These are phyloP conservation scores for Dianthus caryophyllus DNA, from an alignment of 148 eudicot genomes.

Conservation along the genomic window DNA sequence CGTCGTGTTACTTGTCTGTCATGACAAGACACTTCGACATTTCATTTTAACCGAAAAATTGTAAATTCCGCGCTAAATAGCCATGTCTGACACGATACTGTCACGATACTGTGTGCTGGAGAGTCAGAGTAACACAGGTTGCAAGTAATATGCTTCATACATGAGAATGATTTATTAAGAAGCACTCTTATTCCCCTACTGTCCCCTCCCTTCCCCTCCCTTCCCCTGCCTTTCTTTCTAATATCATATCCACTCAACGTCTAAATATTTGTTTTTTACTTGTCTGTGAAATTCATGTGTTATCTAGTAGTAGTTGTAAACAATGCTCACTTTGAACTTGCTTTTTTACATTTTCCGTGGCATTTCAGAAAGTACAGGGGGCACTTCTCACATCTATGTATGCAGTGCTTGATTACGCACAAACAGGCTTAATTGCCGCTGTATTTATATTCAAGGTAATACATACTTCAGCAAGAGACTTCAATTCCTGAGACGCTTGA, in stretches of 20 bases:
- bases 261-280: neutral
- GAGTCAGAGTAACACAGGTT: too few species aligned
- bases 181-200: neutral
- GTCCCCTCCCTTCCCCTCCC: neutral
- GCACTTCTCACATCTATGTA: slow-evolving; percentile 71
- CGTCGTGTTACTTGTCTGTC: too few species aligned
- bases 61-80: too few species aligned
- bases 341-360: slow-evolving; percentile 6
- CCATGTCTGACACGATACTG: too few species aligned
- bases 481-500: neutral
- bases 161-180: neutral
- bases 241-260: neutral
- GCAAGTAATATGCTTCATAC: neutral
- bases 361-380: slow-evolving; percentile 77
- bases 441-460: slow-evolving; percentile 94
- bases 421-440: slow-evolving; percentile 91
- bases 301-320: neutral
- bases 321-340: neutral
- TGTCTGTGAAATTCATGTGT: neutral
- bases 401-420: slow-evolving; percentile 92
- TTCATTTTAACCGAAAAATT: too few species aligned
- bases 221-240: too few species aligned
- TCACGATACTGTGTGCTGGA: too few species aligned
- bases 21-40: too few species aligned
- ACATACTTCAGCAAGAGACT: neutral